Base-by-base conservation (phyloP, 2,329 filamentous ascomycete genomes). In the Aureobasidium sp. region DNA sequence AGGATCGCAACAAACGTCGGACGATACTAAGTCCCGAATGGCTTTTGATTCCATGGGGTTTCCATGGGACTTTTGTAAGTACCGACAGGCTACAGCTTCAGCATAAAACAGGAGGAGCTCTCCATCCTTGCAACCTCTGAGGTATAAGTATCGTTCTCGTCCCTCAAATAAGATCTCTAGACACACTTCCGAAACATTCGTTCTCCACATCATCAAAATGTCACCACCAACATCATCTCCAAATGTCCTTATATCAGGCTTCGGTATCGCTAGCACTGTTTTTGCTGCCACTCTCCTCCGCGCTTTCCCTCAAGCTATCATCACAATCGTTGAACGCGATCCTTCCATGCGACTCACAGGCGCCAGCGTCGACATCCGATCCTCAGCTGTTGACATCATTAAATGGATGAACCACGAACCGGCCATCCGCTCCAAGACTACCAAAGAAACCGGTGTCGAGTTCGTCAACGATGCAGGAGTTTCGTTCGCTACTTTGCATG, bases 261-360 rank as follows among this genome's bases (percentile, higher is more conserved):
- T 69, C 9, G 72, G 70, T 41, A 70, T 74, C 39, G 74, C 74
- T 21, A 73, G 73, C 50, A 70, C 70, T 27, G 68, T 67, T 30
- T 64, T 68, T 50, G 74, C 74, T 11, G 74, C 73, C 69, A 74
- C 68, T 67, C 65, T 75, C 9, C 68, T 70, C 49, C 72, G 70
- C 66, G 65, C 66, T 36, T 61, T 47, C n/a, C 65, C 68, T 15
- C 68, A 69, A 11, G 70, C 71, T 32, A 65, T 65, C 37, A 70
- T 74, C 57, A 75, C 73, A 11, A 63, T 75, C 50, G 67, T 74
- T 62, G 73, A 75, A 54, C 69, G 73, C 41, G 73, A 71, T 53
- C 70, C 70, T 5, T 21, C 64, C 10, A 65, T 74, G 10, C 71
- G 72, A 8, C 67, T 60, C 11, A 66, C 63, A 39, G 73, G 73